phyloP scores from a whole-genome alignment of 495 filamentous ascomycete species.

The Thermothielavioides terrestris region DNA sequence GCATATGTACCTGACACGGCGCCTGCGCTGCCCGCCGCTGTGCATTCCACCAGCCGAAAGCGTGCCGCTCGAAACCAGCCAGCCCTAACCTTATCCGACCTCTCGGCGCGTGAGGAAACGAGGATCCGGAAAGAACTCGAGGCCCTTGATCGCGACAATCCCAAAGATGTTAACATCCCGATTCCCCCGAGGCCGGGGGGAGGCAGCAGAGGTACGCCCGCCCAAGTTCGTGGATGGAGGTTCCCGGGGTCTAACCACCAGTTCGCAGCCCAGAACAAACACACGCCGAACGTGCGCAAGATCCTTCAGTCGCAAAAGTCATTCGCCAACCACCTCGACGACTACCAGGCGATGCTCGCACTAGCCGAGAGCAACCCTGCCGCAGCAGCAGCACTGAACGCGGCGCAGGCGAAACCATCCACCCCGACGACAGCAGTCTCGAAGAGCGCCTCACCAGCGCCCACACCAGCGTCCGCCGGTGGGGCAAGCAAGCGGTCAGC shows the following conservation, averaged over 20 bases:
- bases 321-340: slow-evolving; percentile 82
- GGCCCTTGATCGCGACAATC: slow-evolving; percentile 72
- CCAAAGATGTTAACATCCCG: slow-evolving; percentile 59
- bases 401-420: slow-evolving; percentile 12
- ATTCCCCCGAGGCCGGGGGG: slow-evolving; percentile 40
- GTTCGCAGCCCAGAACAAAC: slow-evolving; percentile 42
- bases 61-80: slow-evolving; percentile 54
- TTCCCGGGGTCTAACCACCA: neutral
- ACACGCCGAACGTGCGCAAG: slow-evolving; percentile 73
- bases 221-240: neutral
- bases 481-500: slow-evolving; percentile 16
- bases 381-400: slow-evolving; percentile 15
- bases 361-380: slow-evolving; percentile 34
- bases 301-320: slow-evolving; percentile 89
- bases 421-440: slow-evolving; percentile 11
- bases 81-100: slow-evolving; percentile 52
- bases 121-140: slow-evolving; percentile 69
- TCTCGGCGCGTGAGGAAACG: slow-evolving; percentile 58
- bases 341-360: slow-evolving; percentile 67
- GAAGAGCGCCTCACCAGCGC: slow-evolving; percentile 19
- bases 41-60: slow-evolving; percentile 44
- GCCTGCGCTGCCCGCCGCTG: slow-evolving; percentile 47
- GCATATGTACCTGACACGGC: slow-evolving; percentile 77
- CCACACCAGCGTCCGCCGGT: slow-evolving; percentile 3
- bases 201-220: slow-evolving; percentile 13